phyloP scores from a whole-genome alignment of 345 rosid species.

The Eucalyptus caleyi region DNA sequence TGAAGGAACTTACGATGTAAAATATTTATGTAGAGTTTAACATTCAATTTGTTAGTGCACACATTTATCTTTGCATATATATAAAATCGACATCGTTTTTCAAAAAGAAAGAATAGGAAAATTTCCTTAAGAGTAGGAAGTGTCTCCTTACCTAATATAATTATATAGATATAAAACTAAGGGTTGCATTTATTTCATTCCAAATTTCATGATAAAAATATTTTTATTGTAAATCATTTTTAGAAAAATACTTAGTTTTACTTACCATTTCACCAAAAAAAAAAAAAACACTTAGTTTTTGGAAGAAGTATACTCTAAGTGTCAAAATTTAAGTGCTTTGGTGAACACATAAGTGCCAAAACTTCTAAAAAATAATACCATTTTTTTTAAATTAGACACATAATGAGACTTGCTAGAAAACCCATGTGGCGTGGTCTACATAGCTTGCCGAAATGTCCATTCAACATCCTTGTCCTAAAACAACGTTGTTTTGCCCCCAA shows the following conservation, averaged over 20 bases:
- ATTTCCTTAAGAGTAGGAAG: neutral
- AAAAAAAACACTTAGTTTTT: neutral
- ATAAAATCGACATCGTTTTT: neutral
- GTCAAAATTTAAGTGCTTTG: too few species aligned
- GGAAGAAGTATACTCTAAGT: too few species aligned
- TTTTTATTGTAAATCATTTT: neutral
- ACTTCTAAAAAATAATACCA: too few species aligned
- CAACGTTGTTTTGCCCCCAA: too few species aligned
- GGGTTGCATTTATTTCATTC: neutral
- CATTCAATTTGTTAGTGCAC: neutral
- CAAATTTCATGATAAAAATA: neutral
- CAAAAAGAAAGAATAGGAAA: neutral
- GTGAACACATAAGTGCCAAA: too few species aligned
- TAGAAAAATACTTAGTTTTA: neutral
- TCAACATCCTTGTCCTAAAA: too few species aligned
- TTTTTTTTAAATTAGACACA: too few species aligned
- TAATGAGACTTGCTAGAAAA: too few species aligned
- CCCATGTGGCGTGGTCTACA: too few species aligned
- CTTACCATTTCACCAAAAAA: too few species aligned
- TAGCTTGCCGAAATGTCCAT: too few species aligned
- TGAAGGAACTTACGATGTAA: neutral
- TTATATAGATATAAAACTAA: neutral
- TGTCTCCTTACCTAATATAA: neutral
- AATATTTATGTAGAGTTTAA: neutral
- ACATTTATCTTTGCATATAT: neutral